These are phyloP conservation scores for Phymatotrichopsis omnivora DNA, from an alignment of 2,329 filamentous ascomycete genomes.

Conservation along the genomic window DNA sequence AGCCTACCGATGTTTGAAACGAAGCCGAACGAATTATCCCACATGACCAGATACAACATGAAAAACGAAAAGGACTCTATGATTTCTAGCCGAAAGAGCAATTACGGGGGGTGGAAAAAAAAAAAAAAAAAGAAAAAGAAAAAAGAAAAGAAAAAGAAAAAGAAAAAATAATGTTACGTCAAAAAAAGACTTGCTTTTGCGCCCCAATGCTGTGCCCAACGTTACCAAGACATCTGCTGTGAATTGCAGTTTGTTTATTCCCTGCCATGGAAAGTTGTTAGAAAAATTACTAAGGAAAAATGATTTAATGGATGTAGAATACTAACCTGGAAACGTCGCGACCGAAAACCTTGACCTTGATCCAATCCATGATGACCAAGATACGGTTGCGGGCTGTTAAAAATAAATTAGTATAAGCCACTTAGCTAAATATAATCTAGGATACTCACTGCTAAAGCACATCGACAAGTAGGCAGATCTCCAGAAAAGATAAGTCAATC, in stretches of 20 bases:
- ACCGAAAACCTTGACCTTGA: constrained; percentile 93
- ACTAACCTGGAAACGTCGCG: constrained; percentile 62
- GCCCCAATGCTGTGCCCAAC: neutral
- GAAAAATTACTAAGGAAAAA: too few relatives aligned
- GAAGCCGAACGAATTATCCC: too few relatives aligned
- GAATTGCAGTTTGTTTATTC: neutral
- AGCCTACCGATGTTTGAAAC: too few relatives aligned
- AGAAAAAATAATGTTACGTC: neutral
- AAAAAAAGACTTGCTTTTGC: neutral
- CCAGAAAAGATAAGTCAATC: constrained; percentile 97
- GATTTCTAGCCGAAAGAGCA: too few relatives aligned
- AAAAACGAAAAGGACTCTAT: too few relatives aligned
- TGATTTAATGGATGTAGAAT: too few relatives aligned
- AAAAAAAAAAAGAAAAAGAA: neutral
- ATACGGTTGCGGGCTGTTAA: constrained; percentile 76
- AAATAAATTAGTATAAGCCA: constrained; percentile 25
- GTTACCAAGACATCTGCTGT: too few relatives aligned
- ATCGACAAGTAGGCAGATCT: constrained; percentile 95
- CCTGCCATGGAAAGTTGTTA: neutral
- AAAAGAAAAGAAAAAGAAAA: neutral
- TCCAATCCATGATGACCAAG: constrained; percentile 86
- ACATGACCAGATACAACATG: too few relatives aligned
- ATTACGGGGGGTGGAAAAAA: too few relatives aligned
- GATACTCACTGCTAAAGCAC: constrained; percentile 86
- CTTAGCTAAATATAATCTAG: constrained; percentile 4